Base-by-base conservation (phyloP, 495 filamentous ascomycete genomes). In the Tuber brumale region DNA sequence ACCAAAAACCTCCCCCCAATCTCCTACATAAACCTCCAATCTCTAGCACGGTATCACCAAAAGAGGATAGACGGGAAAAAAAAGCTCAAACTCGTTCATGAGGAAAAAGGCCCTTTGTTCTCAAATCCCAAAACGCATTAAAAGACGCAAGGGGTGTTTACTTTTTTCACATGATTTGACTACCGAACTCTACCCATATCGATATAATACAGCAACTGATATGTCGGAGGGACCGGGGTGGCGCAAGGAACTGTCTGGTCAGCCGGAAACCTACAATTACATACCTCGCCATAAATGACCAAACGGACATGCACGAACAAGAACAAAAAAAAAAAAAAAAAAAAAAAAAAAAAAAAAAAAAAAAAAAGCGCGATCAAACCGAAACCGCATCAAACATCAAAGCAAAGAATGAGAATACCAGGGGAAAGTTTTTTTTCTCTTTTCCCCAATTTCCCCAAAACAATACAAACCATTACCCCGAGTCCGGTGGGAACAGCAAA, bases 301-400 rank as follows among this genome's bases (percentile, higher is more conserved):
- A 79, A 80, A 73, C 79, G 70, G 73, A 76, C 78, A 72, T 79
- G 78, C 77, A 79, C 76, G 70, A 79, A 80, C 72, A 74, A 77
- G 77, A 72, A 41, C 71, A 77, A 73, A 69, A 44, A 48, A 69
- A 41, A 48, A 69, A 2, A 2, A 39, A 39, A 39, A 39, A 39
- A 39, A 4, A 39, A 39, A 39, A n/a, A 77, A 73, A 69, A 44
- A 48, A 69, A 41, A 48, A 69, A 2, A 2, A 39, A 39, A 39
- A 39, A 39, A 39, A 4, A 39, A 39, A 39, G 37, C 37, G 66
- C 74, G 75, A 77, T 46, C 77, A 79, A 79, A 70, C 73, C 77
- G 75, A 75, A 78, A 78, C 76, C 74, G 57, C 74, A 76, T 41
- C 73, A n/a, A 74, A 79, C 76, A 71, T 75, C 73, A 76, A 80